Percentiles rank a stretch among this genome's conserved stretches.
Evolutionary conservation across 805 yeast genomes (phyloP).

Genomic region (Cyberlindnera suaveolens): DNA sequence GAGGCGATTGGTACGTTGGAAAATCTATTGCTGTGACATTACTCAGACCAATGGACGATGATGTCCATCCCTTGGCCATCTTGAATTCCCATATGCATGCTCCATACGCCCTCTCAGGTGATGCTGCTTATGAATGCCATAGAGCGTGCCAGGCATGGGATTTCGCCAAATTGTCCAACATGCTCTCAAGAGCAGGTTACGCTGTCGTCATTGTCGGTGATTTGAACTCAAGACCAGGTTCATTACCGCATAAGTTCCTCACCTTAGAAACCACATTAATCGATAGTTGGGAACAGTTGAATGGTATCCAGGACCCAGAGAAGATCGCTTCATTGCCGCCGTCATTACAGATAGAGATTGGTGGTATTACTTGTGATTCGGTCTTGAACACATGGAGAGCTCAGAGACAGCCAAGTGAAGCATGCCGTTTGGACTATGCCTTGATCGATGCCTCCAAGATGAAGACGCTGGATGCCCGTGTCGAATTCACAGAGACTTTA

Average conservation of each 20-base stretch:
- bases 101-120: conserved; percentile 79
- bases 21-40: conserved; percentile 76
- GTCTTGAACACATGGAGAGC: conserved; percentile 80
- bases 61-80: conserved; percentile 59
- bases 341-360: conserved; percentile 55
- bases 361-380: conserved; percentile 90
- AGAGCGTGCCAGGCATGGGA: conserved; percentile 97
- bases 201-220: conserved; percentile 91
- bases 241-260: conserved; percentile 71
- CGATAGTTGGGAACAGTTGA: conserved; percentile 77
- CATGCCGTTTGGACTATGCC: conserved; percentile 88
- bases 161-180: conserved; percentile 57
- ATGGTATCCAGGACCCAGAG: conserved; percentile 41
- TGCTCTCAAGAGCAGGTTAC: conserved; percentile 67
- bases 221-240: conserved; percentile 82
- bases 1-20: conserved; percentile 98
- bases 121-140: conserved; percentile 85
- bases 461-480: conserved; percentile 54
- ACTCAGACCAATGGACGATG: conserved; percentile 43
- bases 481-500: conserved; percentile 64
- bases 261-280: conserved; percentile 59
- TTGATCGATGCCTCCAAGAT: conserved; percentile 56
- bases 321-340: conserved; percentile 43
- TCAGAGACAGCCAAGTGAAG: conserved; percentile 24
- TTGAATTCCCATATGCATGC: conserved; percentile 97